Conservation (phyloP, 306 rosid genomes). For the Sicyos edulis region DNA sequence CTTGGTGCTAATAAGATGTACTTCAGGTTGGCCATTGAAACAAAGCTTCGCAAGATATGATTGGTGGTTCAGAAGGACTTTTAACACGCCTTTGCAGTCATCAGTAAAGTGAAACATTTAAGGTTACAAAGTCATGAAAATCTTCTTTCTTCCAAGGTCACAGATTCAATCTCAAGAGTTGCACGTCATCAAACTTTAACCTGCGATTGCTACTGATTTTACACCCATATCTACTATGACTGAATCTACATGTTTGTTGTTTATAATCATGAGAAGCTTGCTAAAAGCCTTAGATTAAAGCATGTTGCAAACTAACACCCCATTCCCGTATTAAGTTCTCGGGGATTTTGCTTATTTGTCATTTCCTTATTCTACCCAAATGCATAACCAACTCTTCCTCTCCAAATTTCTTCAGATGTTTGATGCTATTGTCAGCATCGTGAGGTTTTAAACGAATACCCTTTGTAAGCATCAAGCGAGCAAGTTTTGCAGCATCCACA, state of each 20-base stretch:
- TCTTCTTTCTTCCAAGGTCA: background rate
- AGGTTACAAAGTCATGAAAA: background rate
- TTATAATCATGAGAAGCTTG: background rate
- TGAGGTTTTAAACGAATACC: constrained; percentile 42
- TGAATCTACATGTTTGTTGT: background rate
- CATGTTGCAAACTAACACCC: background rate
- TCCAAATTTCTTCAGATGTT: constrained; percentile 39
- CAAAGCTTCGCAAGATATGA: too few species aligned
- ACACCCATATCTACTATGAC: background rate
- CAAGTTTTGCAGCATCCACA: constrained; percentile 53
- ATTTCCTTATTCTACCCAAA: constrained; percentile 25
- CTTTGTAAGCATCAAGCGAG: constrained; percentile 54
- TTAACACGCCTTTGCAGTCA: too few species aligned
- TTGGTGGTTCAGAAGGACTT: too few species aligned
- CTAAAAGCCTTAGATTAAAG: background rate
- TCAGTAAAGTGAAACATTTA: background rate
- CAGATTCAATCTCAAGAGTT: background rate
- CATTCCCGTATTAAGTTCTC: background rate
- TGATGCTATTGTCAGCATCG: constrained; percentile 30
- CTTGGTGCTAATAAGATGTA: too few species aligned
- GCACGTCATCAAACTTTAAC: background rate
- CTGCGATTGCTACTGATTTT: background rate
- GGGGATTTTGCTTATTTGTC: background rate
- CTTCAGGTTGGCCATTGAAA: too few species aligned
- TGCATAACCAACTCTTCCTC: constrained; percentile 45